Conservation (phyloP, 495 filamentous ascomycete genomes). For the Penicillium diatomitis region DNA sequence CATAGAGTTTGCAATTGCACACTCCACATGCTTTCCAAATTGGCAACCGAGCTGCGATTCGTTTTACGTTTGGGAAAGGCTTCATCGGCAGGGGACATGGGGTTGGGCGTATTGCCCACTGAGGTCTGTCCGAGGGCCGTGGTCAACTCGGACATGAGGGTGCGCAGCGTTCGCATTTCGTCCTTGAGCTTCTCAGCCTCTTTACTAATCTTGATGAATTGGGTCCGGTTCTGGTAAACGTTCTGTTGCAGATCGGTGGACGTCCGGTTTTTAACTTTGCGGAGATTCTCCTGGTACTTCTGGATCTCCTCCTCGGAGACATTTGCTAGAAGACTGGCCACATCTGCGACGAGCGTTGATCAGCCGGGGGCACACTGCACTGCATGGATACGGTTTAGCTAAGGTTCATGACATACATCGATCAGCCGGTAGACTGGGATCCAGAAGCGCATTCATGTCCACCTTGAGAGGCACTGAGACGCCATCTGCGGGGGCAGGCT, state of each 20-base stretch:
- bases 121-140: conserved; percentile 66
- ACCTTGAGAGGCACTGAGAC: conserved; percentile 38
- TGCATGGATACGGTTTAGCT: too few species aligned
- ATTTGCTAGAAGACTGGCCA: conserved; percentile 70
- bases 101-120: conserved; percentile 31
- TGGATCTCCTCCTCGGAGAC: conserved; percentile 91
- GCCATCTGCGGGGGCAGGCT: conserved; percentile 30
- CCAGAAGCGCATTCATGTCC: conserved; percentile 65
- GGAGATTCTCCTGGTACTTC: conserved; percentile 66
- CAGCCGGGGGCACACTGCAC: neutral
- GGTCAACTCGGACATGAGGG: conserved; percentile 83
- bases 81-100: conserved; percentile 40
- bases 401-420: conserved; percentile 31
- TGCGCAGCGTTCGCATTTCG: conserved; percentile 85
- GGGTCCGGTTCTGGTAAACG: conserved; percentile 94
- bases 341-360: conserved; percentile 41
- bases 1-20: conserved; percentile 72
- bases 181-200: conserved; percentile 96
- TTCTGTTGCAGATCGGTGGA: conserved; percentile 89
- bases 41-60: conserved; percentile 62
- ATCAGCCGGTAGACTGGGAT: conserved; percentile 67
- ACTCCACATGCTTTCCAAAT: conserved; percentile 93
- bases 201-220: conserved; percentile 98
- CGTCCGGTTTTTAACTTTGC: conserved; percentile 71
- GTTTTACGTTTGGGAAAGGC: conserved; percentile 38